Base-by-base conservation (phyloP, 495 filamentous ascomycete genomes). In the Aspergillus ellipticus region DNA sequence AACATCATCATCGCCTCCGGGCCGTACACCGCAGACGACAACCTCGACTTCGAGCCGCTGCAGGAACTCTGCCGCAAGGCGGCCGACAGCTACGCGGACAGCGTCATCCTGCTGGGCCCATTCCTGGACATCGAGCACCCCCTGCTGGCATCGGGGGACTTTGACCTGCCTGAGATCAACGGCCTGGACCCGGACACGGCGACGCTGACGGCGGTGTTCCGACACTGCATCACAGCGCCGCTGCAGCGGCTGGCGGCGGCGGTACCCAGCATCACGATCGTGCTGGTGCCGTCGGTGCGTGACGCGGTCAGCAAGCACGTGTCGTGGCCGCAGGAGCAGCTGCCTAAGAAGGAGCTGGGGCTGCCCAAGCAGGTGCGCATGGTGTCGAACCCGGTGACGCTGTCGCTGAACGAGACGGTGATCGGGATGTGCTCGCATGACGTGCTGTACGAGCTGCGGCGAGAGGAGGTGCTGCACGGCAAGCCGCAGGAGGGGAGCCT, bases 71-170 rank as follows among this genome's bases (percentile, higher is more conserved):
- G 92, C 68, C 76, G 79, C 56, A 84, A 85, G 60, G 92, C 92
- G 20, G 85, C 83, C 24, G 85, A 89, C 51, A 82, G 77, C 33
- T 86, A 81, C 56, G 85, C 88, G 7, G 94, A 98, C 63, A 81
- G 82, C n/a, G 69, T 97, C 28, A 79, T 97, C 15, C 77, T 98
- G 21, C 72, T 82, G 42, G 94, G 94, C 0, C 94, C 94, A 2
- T 96, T 97, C 67, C 77, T 98, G 52, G 94, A 97, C 66, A 75
- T 84, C 42, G 91, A 95, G 56, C 94, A 98, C 63, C 93, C 94
- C 4, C 74, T 94, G n/a, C 80, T 98, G 48, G 86, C 88, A 51
- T 81, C 85, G 2, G 94, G 94, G 19, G 91, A 96, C 64, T 96
- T 96, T 62, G 92, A 96, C 61, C 80, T 96, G 21, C 92, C 90